Conservation (phyloP, 1,139 yeast species). For the Debaryomyces robertsiae region DNA sequence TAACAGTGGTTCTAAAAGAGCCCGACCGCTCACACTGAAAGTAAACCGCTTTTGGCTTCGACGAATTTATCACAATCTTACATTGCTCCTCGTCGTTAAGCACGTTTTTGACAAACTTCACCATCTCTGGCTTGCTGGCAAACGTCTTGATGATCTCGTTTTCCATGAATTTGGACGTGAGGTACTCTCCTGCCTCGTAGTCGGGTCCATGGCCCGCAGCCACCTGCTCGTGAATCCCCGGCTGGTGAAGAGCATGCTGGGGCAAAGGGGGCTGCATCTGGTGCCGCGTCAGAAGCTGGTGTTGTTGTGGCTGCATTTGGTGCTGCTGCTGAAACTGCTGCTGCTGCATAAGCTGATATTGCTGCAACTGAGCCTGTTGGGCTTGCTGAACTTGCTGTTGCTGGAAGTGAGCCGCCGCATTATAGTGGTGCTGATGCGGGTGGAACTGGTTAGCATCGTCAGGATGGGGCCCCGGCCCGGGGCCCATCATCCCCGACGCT, state of each 20-base stretch:
- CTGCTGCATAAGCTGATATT: conserved; percentile 31
- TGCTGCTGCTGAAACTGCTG: conserved; percentile 19
- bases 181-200: conserved; percentile 19
- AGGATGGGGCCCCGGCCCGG: conserved; percentile 20
- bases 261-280: conserved; percentile 24
- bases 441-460: conserved; percentile 29
- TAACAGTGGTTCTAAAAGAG: conserved; percentile 51
- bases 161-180: conserved; percentile 39
- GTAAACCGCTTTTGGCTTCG: conserved; percentile 54
- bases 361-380: conserved; percentile 17
- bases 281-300: conserved; percentile 21
- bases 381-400: conserved; percentile 23
- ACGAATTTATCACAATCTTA: conserved; percentile 50
- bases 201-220: conserved; percentile 12
- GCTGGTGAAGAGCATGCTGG: conserved; percentile 18
- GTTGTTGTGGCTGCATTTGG: conserved; percentile 9
- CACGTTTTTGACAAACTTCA: conserved; percentile 44
- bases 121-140: conserved; percentile 43
- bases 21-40: conserved; percentile 55
- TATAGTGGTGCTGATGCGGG: conserved; percentile 28
- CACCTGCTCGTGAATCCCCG: conserved; percentile 17
- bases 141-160: conserved; percentile 52
- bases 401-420: conserved; percentile 26
- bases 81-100: conserved; percentile 50
- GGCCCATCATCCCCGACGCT: conserved; percentile 16